Conservation (phyloP, 352 stramenopile genomes). For the Nannochloropsis limnetica region DNA sequence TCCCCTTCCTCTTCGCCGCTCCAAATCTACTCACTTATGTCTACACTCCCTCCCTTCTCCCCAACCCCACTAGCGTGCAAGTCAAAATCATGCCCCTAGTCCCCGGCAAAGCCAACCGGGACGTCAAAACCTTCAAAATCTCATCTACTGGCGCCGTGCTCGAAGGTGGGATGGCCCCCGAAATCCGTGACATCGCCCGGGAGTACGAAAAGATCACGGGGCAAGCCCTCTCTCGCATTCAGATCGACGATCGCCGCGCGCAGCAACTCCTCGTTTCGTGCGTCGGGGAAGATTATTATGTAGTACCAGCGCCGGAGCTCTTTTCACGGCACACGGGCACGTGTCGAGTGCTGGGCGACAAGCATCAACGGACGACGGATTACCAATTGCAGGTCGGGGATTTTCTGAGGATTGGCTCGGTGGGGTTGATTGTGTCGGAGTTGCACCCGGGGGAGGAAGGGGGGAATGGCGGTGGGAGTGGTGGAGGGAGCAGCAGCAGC, state of each 20-base stretch:
- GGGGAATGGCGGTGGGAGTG: constrained; percentile 47
- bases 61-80: background rate
- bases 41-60: background rate
- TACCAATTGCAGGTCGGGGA: constrained; percentile 68
- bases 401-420: constrained; percentile 73
- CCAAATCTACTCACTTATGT: background rate
- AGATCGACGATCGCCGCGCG: constrained; percentile 50
- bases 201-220: constrained; percentile 50
- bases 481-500: background rate
- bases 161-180: background rate
- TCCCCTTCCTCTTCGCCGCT: no score
- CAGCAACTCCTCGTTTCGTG: constrained; percentile 48
- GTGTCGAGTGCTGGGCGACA: constrained; percentile 73
- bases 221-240: constrained; percentile 42
- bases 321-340: constrained; percentile 80
- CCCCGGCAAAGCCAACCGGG: background rate
- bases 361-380: constrained; percentile 68
- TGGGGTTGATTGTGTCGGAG: constrained; percentile 78
- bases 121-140: constrained; percentile 33
- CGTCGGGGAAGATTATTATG: constrained; percentile 1
- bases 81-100: constrained; percentile 30
- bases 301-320: constrained; percentile 58
- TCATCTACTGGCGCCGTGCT: background rate
- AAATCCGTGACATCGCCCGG: background rate
- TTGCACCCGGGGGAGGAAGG: constrained; percentile 65